A percentile compares a stretch with the other conserved stretches of the same genome.
Evolutionary conservation across 208 protist species (phyloP).

Genomic region (Wallacemonas sp.): DNA sequence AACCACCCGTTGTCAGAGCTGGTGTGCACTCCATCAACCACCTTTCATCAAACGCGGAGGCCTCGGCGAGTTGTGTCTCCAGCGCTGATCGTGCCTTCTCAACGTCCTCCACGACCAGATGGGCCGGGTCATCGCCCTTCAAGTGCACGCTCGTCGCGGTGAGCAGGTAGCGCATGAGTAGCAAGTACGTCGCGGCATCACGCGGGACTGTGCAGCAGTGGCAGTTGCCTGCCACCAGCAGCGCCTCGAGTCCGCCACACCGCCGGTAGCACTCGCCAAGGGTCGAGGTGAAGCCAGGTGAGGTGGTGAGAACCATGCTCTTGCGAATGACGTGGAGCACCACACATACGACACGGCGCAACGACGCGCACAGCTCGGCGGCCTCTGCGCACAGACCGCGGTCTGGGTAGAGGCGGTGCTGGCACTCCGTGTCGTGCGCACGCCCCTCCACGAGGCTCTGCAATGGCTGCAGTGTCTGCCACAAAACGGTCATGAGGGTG

Average conservation of each 20-base stretch:
- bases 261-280: slow-evolving; percentile 47
- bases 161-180: slow-evolving; percentile 55
- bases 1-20: no score
- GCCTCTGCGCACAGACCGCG: not conserved
- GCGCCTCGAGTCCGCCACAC: slow-evolving; percentile 33
- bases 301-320: slow-evolving; percentile 11
- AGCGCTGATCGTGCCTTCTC: slow-evolving; percentile 15
- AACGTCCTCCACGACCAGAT: slow-evolving; percentile 17
- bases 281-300: not conserved
- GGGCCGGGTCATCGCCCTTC: not conserved
- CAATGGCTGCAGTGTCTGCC: slow-evolving; percentile 18
- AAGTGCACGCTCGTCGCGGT: slow-evolving; percentile 24
- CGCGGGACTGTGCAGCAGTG: slow-evolving; percentile 45
- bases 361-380: not conserved
- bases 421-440: not conserved
- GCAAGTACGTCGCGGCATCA: slow-evolving; percentile 59
- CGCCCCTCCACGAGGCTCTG: slow-evolving; percentile 10
- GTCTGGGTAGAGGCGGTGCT: not conserved
- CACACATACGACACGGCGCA: slow-evolving; percentile 7
- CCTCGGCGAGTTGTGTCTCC: slow-evolving; percentile 13
- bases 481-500: slow-evolving; percentile 16
- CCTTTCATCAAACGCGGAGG: not conserved
- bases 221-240: slow-evolving; percentile 26
- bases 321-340: slow-evolving; percentile 26
- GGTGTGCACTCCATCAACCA: no score